These are phyloP conservation scores for Litsea cubeba DNA, from an alignment of 164 flowering plant species.

Conservation along the genomic window DNA sequence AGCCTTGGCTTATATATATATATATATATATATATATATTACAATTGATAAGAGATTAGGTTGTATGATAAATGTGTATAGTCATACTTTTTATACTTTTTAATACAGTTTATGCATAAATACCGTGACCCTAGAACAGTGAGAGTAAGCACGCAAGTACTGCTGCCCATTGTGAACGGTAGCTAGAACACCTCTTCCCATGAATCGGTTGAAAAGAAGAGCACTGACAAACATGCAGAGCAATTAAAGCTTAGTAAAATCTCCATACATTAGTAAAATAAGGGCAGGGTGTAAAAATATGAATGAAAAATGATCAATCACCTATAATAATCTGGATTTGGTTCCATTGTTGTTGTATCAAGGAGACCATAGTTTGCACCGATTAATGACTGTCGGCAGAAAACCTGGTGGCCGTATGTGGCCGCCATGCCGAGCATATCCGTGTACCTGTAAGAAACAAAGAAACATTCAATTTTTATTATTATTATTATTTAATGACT, in stretches of 20 bases:
- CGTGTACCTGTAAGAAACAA: slow-evolving; percentile 45
- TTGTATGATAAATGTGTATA: no score
- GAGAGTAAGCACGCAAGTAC: no score
- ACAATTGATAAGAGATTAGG: no score
- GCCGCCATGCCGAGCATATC: slow-evolving; percentile 75
- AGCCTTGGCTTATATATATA: no score
- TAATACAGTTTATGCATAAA: no score
- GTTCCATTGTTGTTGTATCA: slow-evolving; percentile 49
- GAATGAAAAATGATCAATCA: slow-evolving; percentile 1
- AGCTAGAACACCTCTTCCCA: slow-evolving; percentile 54
- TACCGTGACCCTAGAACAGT: no score
- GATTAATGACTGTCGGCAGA: slow-evolving; percentile 61
- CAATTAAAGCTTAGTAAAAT: not conserved
- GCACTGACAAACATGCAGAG: slow-evolving; percentile 34
- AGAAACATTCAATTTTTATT: not conserved
- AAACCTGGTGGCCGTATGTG: slow-evolving; percentile 46
- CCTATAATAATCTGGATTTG: slow-evolving; percentile 78
- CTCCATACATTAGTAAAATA: not conserved
- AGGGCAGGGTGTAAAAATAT: not conserved
- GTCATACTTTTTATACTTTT: no score
- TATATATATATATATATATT: no score
- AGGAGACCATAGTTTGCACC: slow-evolving; percentile 80
- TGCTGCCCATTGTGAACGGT: slow-evolving; percentile 15
- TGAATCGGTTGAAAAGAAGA: slow-evolving; percentile 67
- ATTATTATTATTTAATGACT: no score